phyloP scores from a whole-genome alignment of 176 grass and related monocot species.

The Poa annua region DNA sequence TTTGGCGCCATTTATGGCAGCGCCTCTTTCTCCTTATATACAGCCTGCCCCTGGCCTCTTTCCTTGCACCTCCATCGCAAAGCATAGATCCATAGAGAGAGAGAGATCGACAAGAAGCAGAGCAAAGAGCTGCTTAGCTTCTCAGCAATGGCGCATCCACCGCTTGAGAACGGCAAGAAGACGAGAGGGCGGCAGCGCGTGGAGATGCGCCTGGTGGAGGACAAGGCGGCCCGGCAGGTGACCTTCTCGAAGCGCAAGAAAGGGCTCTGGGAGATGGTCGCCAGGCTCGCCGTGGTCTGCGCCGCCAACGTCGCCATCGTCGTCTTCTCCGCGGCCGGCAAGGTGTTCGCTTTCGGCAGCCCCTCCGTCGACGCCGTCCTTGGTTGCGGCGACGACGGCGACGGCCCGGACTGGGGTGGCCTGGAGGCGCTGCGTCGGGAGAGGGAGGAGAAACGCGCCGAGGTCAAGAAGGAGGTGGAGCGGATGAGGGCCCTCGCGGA shows the following conservation, averaged over 20 bases:
- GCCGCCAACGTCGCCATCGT: not conserved
- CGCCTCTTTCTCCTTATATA: not conserved
- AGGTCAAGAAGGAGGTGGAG: not conserved
- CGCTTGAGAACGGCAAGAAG: conserved; percentile 11
- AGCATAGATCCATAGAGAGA: not conserved
- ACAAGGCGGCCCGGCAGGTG: not conserved
- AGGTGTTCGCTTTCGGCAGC: not conserved
- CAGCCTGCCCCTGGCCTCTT: not conserved
- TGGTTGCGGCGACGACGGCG: not conserved
- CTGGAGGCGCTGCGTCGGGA: not conserved
- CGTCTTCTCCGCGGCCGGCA: not conserved
- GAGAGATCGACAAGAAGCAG: not conserved
- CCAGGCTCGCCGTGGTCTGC: not conserved
- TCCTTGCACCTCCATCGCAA: not conserved
- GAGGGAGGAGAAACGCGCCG: not conserved
- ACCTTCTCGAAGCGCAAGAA: conserved; percentile 22
- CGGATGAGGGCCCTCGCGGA: not conserved
- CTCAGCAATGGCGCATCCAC: not conserved
- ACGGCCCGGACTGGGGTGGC: not conserved
- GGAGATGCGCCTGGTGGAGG: not conserved
- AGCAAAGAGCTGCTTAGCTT: not conserved
- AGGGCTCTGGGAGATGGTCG: not conserved
- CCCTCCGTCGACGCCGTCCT: conserved; percentile 18
- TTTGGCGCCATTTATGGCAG: not conserved
- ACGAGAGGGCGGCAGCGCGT: not conserved